Evolutionary conservation across 768 basidiomycete species (phyloP), one percentile per base, ranked within the genome.

Genomic region (Boletus sensibilis): DNA sequence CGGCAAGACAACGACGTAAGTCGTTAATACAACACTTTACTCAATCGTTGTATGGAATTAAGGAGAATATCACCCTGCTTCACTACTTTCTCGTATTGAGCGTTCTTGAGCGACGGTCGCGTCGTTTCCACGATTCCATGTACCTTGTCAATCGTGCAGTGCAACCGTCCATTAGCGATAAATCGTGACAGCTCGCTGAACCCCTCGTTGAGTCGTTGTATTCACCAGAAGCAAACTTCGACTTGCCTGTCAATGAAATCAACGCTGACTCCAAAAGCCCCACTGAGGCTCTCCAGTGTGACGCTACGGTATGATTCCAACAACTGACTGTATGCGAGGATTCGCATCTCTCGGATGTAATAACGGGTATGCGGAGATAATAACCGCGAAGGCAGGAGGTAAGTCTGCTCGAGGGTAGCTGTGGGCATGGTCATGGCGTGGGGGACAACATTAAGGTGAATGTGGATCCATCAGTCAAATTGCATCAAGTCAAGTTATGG

Each of bases 321-420:
- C 5, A 98, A 79, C 66, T 98, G 96, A 27, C 80, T 75, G 74
- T 97, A 98, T 1, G 95, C 94, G 20, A 90, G 84, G 61, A 98
- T 94, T 34, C 97, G 87, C 92, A 98, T 94, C 72, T 98, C 96
- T 55, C 96, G 88, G 31, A 94, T 81, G 71, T 97, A 98, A 76
- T 79, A 96, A 9, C 91, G 84, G 1, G 92, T 81, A 70, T 98
- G 97, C 0, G 88, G 90, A 2, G 86, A 81, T 45, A 98, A 82
- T 56, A 94, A 75, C 40, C 92, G 90, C 3, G 91, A 94, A 13
- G 94, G 88, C n/a, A 93, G 74, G 60, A 98, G 86, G 66, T 90
- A 84, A 1, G 82, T 83, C 73, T 94, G 87, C 73, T 98, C 95
- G 53, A 98, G 87, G 14, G 87, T 87, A 18, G 94, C 94, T 92